Evolutionary conservation across 2,329 filamentous ascomycete species (phyloP).

Genomic region (Penicillium sp.): DNA sequence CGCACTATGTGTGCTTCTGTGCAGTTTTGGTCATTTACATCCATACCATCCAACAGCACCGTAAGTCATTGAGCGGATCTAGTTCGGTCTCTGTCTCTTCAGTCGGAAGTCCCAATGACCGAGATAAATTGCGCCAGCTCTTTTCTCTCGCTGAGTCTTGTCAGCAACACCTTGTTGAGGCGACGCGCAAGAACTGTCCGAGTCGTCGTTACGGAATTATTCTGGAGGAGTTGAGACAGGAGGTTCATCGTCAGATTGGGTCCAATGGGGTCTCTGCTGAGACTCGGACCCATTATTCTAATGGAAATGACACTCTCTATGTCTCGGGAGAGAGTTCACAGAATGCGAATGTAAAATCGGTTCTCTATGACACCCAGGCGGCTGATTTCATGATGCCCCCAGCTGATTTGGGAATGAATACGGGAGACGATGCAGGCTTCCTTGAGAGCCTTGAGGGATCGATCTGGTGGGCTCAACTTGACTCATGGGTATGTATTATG

Average conservation of each 20-base stretch:
- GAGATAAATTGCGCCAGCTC: slow-evolving; percentile 31
- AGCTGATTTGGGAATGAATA: slow-evolving; percentile 20
- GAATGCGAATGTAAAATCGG: slow-evolving; percentile 1
- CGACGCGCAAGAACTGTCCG: slow-evolving; percentile 49
- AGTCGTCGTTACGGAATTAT: slow-evolving; percentile 52
- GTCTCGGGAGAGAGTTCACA: neutral
- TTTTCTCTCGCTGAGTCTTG: slow-evolving; percentile 48
- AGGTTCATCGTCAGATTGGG: slow-evolving; percentile 41
- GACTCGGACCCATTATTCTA: neutral
- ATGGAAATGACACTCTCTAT: neutral
- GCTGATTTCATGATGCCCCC: slow-evolving; percentile 24
- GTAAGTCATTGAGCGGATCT: slow-evolving; percentile 15
- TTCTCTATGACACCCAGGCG: slow-evolving; percentile 16
- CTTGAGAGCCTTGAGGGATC: slow-evolving; percentile 40
- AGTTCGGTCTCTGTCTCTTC: slow-evolving; percentile 18
- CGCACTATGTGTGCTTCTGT: slow-evolving; percentile 46
- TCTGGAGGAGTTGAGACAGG: slow-evolving; percentile 46
- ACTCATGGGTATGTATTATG: slow-evolving; percentile 37
- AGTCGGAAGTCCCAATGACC: slow-evolving; percentile 20
- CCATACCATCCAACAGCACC: slow-evolving; percentile 43
- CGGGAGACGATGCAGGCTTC: slow-evolving; percentile 30
- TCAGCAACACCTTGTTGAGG: slow-evolving; percentile 48
- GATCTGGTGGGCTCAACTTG: slow-evolving; percentile 41
- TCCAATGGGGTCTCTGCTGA: slow-evolving; percentile 10
- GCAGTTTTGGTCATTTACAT: slow-evolving; percentile 46